Conservation (phyloP, 805 yeast species). For the Peterozyma toletana region DNA sequence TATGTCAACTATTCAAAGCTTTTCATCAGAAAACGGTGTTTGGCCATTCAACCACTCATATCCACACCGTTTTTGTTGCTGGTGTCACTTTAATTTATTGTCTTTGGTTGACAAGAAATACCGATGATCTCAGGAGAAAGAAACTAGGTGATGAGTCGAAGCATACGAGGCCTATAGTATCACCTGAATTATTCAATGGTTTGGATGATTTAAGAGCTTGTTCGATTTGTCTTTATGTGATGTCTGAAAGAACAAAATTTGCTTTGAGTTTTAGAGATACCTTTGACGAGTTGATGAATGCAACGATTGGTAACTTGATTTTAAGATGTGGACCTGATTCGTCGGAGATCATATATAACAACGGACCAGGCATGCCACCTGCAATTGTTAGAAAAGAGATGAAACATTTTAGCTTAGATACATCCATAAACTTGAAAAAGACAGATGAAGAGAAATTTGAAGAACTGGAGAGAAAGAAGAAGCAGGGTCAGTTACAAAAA, state of each 20-base stretch:
- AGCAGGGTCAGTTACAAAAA: constrained; percentile 43
- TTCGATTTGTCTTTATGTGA: constrained; percentile 54
- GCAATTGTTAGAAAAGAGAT: constrained; percentile 42
- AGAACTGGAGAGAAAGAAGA: constrained; percentile 39
- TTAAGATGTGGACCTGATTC: constrained; percentile 61
- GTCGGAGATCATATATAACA: constrained; percentile 41
- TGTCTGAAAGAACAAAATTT: constrained; percentile 59
- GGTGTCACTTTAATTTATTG: constrained; percentile 64
- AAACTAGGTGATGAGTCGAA: constrained; percentile 49
- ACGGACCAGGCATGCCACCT: constrained; percentile 50
- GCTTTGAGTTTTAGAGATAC: constrained; percentile 59
- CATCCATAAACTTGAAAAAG: constrained; percentile 18
- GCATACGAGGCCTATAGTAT: constrained; percentile 53
- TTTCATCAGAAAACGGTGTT: constrained; percentile 55
- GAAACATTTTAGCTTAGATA: constrained; percentile 26
- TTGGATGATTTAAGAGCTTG: constrained; percentile 62
- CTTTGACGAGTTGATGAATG: constrained; percentile 59
- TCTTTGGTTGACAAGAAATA: constrained; percentile 58
- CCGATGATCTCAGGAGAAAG: constrained; percentile 49
- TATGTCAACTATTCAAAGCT: constrained; percentile 55
- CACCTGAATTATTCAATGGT: constrained; percentile 44
- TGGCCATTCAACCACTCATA: constrained; percentile 61
- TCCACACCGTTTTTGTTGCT: constrained; percentile 61
- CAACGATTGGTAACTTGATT: constrained; percentile 55
- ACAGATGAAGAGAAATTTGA: constrained; percentile 30